Evolutionary conservation across 495 filamentous ascomycete species (phyloP), one percentile per base, ranked within the genome.

Genomic region (Hypoxylon crocopeplum): DNA sequence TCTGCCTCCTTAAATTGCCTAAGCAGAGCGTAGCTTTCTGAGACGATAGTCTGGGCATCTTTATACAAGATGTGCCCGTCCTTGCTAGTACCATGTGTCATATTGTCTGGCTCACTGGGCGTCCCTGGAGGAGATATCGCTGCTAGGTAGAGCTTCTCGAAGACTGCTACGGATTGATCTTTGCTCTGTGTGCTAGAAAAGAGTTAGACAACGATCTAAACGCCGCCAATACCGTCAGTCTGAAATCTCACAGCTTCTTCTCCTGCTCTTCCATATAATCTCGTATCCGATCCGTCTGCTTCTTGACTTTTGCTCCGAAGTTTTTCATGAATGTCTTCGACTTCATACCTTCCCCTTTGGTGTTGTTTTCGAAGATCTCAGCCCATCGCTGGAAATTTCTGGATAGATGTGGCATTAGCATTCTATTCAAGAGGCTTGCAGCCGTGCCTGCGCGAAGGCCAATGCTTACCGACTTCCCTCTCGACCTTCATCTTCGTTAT

Each of bases 401-500:
- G 24, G 0, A 15, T 20, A 7, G 2, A 22, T 2, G n/a, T 17
- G 13, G 5, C 6, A 42, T 69, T 10, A 62, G 24, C 53, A 38
- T 22, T 2, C 7, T 16, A n/a, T n/a, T n/a, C n/a, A n/a, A n/a
- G n/a, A n/a, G n/a, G n/a, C n/a, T 32, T 10, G 10, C 1, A 21
- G 15, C 15, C 16, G 3, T 17, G 6, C 21, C 13, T 6, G 16
- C 2, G 13, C 22, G 15, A 34, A 34, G 12, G 24, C 20, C 20
- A 30, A 5, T 55, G 16, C 68, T 56, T 27, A 76, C 74, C 67
- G 60, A 47, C 66, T 73, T 37, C 66, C 57, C 24, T 57, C 61
- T 22, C 71, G 62, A 5, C 75, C 74, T 15, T 54, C 62, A 39
- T 77, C 75, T 48, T 73, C 69, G 4, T 72, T 66, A 5, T 73